Evolutionary conservation across 805 yeast species (phyloP), one percentile per base, ranked within the genome.

Genomic region (Yarrowia deformans): DNA sequence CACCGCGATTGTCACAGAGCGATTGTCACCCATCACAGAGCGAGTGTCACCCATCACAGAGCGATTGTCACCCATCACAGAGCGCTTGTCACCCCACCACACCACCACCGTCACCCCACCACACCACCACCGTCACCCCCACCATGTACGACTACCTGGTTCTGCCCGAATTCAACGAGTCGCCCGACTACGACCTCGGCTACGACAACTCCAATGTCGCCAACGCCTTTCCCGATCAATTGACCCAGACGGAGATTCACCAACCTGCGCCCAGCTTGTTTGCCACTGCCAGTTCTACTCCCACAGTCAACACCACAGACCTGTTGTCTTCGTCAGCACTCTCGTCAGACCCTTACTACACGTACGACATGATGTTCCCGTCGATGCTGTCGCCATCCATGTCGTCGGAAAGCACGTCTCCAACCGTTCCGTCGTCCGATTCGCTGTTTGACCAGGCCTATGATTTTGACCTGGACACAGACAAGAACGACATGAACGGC

Each of bases 131-230:
- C 39, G 14, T 9, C 29, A 32, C 39, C 2, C 13, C 37, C 48
- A 56, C 7, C 35, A 55, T 56, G 63, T 56, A 56, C 63, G 63
- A 56, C 48, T 56, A 29, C 32, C 19, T 56, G 39, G 63, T 56
- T 16, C 63, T 56, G 10, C 63, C 63, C 37, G 63, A 56, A 18
- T 56, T 19, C 45, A 19, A 14, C 35, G 63, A 56, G 48, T 12
- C 29, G 29, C 29, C 35, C 16, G 63, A 56, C 1, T 12, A 16
- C 2, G 63, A 55, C 46, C 43, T 54, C 14, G 23, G 18, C 19
- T 37, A 37, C 14, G 45, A 54, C 60, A 19, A 39, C 45, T 37
- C 43, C 60, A 37, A 37, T 8, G 45, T 37, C 9, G 39, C 19
- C 35, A 54, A 54, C 19, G 45, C 43, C 14, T 54, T 54, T 14